Evolutionary conservation across 345 rosid genomes (phyloP).

Genomic region (Bruguiera sexangula): DNA sequence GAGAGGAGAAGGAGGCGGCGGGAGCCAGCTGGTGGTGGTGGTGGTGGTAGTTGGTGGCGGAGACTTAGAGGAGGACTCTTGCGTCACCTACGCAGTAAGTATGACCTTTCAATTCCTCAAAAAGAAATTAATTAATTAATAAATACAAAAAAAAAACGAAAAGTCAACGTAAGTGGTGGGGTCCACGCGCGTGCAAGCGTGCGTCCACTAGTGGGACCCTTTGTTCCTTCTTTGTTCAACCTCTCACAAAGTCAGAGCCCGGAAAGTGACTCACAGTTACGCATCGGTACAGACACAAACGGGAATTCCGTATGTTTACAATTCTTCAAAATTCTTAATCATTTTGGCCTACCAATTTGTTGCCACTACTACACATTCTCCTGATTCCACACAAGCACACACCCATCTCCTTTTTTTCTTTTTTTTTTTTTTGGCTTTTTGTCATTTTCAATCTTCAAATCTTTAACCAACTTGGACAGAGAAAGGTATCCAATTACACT

Average conservation of each 20-base stretch:
- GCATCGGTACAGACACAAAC: too few species aligned
- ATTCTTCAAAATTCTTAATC: not conserved
- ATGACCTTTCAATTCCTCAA: not conserved
- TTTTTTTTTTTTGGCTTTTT: not conserved
- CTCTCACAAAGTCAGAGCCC: conserved; percentile 49
- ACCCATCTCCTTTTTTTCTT: not conserved
- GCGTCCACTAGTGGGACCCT: conserved; percentile 52
- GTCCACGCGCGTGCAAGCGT: conserved; percentile 69
- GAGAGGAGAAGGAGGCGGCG: not conserved
- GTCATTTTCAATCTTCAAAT: not conserved
- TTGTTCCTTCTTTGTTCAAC: not conserved
- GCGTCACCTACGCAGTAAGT: conserved; percentile 24
- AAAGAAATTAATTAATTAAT: too few species aligned
- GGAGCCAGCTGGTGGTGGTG: conserved; percentile 2
- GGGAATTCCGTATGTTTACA: not conserved
- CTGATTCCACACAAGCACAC: conserved; percentile 6
- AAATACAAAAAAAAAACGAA: not conserved
- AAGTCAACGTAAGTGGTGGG: conserved; percentile 46
- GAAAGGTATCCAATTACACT: not conserved
- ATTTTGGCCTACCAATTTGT: not conserved
- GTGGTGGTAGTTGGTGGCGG: conserved; percentile 7
- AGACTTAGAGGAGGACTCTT: conserved; percentile 8
- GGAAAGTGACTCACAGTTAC: conserved; percentile 22
- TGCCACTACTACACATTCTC: not conserved
- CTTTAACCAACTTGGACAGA: not conserved